These are phyloP conservation scores for Beta lomatogona DNA, from an alignment of 179 eudicot species.

Conservation along the genomic window DNA sequence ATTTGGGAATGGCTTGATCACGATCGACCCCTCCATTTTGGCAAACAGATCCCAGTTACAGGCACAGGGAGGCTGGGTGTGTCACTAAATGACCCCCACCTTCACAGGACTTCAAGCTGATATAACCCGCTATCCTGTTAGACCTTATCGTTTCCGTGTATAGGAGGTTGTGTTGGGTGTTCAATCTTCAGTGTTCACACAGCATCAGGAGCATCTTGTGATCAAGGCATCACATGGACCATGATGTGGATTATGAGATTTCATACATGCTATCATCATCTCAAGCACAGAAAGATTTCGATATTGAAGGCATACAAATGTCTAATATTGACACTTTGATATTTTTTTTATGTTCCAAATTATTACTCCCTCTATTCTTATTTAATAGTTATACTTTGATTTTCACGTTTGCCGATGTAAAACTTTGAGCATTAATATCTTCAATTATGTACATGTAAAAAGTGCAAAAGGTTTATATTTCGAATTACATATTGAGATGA, in stretches of 20 bases:
- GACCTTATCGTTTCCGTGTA: neutral
- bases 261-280: neutral
- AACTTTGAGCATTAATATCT: too few species aligned
- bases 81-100: too few species aligned
- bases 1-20: neutral
- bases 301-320: too few species aligned
- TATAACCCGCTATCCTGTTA: neutral
- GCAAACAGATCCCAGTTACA: too few species aligned
- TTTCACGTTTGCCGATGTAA: too few species aligned
- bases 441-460: too few species aligned
- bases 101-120: neutral
- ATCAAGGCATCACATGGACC: neutral
- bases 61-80: neutral
- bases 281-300: neutral
- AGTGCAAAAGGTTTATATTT: too few species aligned
- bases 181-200: neutral
- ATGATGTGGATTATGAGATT: neutral
- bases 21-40: too few species aligned
- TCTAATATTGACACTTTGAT: neutral
- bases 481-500: too few species aligned
- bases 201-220: neutral
- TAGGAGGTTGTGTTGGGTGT: neutral
- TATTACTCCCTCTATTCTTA: neutral
- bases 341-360: neutral
- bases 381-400: too few species aligned